A percentile compares a stretch with the other conserved stretches of the same genome.
Conservation (phyloP, 495 filamentous ascomycete genomes). For the Neurospora sp. region DNA sequence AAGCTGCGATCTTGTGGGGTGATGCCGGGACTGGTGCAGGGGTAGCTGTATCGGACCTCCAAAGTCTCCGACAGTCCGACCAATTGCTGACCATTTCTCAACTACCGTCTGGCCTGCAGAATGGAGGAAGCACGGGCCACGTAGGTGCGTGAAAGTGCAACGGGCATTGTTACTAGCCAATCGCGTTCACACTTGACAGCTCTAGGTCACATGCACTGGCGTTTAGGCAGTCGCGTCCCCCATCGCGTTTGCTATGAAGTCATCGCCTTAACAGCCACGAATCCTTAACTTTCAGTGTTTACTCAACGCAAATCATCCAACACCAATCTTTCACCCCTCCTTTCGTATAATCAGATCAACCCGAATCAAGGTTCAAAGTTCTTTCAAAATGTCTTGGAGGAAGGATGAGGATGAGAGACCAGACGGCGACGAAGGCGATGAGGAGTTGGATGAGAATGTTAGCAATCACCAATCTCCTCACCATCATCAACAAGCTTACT, state of each 20-base stretch:
- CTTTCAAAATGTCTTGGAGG: constrained; percentile 28
- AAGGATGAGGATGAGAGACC: constrained; percentile 37
- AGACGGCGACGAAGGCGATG: constrained; percentile 56
- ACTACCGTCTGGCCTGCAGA: not conserved
- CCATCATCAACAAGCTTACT: not conserved
- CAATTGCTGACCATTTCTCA: not conserved
- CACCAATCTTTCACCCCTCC: not conserved
- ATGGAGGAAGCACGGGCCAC: not conserved
- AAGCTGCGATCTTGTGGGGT: not conserved
- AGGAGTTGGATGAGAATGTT: constrained; percentile 66
- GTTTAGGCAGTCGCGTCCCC: constrained; percentile 21
- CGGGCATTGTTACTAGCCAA: not conserved
- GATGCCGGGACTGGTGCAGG: not conserved
- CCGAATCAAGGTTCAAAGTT: not conserved
- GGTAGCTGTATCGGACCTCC: not conserved
- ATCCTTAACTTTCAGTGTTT: not conserved
- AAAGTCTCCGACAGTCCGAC: not conserved
- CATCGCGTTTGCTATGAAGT: constrained; percentile 3
- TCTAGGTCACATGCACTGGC: constrained; percentile 14
- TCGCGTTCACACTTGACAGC: constrained; percentile 1
- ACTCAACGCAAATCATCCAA: not conserved
- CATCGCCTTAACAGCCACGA: constrained; percentile 1
- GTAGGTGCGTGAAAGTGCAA: not conserved
- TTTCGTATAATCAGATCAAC: not conserved
- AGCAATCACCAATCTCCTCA: constrained; percentile 7